These are phyloP conservation scores for Hemisphaericaspora lyxosophila DNA, from an alignment of 1,139 yeast genomes.

Conservation along the genomic window DNA sequence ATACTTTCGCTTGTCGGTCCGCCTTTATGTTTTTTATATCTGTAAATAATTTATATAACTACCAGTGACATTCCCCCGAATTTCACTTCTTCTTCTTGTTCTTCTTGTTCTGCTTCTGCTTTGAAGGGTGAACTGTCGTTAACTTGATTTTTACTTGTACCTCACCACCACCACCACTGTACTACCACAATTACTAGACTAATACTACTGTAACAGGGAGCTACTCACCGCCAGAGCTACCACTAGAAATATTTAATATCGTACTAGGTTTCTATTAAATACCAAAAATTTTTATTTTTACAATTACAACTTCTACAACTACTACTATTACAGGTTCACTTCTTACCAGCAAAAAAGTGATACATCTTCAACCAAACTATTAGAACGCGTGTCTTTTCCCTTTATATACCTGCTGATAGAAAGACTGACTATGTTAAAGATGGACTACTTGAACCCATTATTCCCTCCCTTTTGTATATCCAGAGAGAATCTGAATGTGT, in stretches of 20 bases:
- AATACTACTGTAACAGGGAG: no score
- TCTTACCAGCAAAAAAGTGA: background rate
- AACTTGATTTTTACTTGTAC: no score
- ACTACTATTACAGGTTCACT: background rate
- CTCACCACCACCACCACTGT: no score
- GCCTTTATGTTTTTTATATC: background rate
- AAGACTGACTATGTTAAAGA: constrained; percentile 1
- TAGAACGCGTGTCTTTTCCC: background rate
- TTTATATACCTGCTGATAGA: background rate
- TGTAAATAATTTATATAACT: background rate
- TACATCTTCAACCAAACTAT: background rate
- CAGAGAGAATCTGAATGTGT: background rate
- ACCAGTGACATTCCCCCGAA: background rate
- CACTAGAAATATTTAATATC: no score
- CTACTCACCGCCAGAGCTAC: no score
- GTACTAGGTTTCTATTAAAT: background rate
- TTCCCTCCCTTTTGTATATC: constrained; percentile 3
- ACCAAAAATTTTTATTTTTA: background rate
- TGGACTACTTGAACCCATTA: constrained; percentile 5
- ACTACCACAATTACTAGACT: background rate
- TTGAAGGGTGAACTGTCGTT: no score
- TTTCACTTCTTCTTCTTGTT: background rate
- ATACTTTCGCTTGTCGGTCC: background rate
- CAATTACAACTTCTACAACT: background rate
- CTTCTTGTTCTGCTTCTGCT: background rate